Conservation (phyloP, 257 asterid species). For the Lithospermum erythrorhizon region DNA sequence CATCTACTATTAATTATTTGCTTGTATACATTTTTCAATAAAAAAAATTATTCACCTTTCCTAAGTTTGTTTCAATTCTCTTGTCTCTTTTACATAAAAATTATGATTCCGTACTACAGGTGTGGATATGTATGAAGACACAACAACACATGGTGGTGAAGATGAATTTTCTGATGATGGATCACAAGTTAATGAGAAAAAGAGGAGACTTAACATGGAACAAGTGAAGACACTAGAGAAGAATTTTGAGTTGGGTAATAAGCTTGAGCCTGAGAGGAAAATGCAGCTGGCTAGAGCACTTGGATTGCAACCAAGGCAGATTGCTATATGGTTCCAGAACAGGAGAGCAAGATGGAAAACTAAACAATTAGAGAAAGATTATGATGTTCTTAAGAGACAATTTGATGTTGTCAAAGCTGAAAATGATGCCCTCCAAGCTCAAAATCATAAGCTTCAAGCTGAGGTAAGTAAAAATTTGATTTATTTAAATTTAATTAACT, state of each 20-base stretch:
- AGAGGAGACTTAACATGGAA: slow-evolving; percentile 49
- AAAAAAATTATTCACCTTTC: too few relatives aligned
- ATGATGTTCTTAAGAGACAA: slow-evolving; percentile 42
- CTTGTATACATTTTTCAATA: too few relatives aligned
- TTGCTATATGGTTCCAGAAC: slow-evolving; percentile 65
- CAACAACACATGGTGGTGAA: slow-evolving; percentile 21
- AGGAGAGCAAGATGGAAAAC: slow-evolving; percentile 66
- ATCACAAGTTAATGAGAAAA: slow-evolving; percentile 44
- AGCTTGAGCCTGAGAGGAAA: slow-evolving; percentile 61
- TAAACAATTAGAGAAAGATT: slow-evolving; percentile 54
- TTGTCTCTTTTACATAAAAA: too few relatives aligned
- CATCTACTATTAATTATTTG: too few relatives aligned
- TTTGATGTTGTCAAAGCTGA: slow-evolving; percentile 46
- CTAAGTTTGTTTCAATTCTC: too few relatives aligned
- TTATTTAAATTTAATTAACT: not conserved
- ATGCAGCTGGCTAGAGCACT: slow-evolving; percentile 52
- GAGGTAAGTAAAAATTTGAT: slow-evolving; percentile 22
- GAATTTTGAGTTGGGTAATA: slow-evolving; percentile 48
- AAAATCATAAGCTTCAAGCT: slow-evolving; percentile 48
- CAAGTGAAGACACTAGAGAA: slow-evolving; percentile 58
- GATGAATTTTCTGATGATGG: slow-evolving; percentile 53
- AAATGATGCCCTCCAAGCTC: slow-evolving; percentile 48
- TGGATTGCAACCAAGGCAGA: slow-evolving; percentile 53
- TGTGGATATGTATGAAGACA: slow-evolving; percentile 22
- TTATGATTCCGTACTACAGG: slow-evolving; percentile 6